Percentiles rank a stretch among this genome's conserved stretches.
phyloP scores from a whole-genome alignment of 345 rosid genomes.

The Boechera divaricarpa region DNA sequence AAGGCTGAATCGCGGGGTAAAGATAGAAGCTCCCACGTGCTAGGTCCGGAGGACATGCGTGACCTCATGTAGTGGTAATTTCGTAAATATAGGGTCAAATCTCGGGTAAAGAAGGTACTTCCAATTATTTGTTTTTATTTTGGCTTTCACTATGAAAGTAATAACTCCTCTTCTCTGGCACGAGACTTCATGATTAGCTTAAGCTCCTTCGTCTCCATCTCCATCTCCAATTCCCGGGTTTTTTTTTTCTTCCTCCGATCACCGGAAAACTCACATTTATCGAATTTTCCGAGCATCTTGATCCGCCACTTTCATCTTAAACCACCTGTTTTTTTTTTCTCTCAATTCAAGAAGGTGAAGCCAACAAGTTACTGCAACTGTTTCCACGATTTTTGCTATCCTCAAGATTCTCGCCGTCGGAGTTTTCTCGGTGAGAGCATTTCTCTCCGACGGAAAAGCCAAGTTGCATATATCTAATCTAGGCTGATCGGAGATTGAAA shows the following conservation, averaged over 20 bases:
- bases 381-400: slow-evolving; percentile 1
- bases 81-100: slow-evolving; percentile 41
- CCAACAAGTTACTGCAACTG: slow-evolving; percentile 29
- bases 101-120: slow-evolving; percentile 35
- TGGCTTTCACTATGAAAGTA: slow-evolving; percentile 19
- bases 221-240: slow-evolving; percentile 26
- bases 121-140: background rate
- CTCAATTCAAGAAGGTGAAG: slow-evolving; percentile 14
- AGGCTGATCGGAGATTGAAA: slow-evolving; percentile 12
- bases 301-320: slow-evolving; percentile 13
- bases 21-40: slow-evolving; percentile 40
- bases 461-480: background rate
- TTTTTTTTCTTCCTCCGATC: slow-evolving; percentile 11
- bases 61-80: slow-evolving; percentile 39
- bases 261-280: background rate
- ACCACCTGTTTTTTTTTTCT: background rate
- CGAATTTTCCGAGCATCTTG: background rate
- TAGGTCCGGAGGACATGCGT: slow-evolving; percentile 44
- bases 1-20: background rate
- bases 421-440: background rate
- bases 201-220: slow-evolving; percentile 30
- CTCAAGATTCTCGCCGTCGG: slow-evolving; percentile 6
- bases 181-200: slow-evolving; percentile 34
- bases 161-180: slow-evolving; percentile 20
- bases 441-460: background rate